phyloP scores from a whole-genome alignment of 2,329 filamentous ascomycete genomes.

The Fusarium tricinctum region DNA sequence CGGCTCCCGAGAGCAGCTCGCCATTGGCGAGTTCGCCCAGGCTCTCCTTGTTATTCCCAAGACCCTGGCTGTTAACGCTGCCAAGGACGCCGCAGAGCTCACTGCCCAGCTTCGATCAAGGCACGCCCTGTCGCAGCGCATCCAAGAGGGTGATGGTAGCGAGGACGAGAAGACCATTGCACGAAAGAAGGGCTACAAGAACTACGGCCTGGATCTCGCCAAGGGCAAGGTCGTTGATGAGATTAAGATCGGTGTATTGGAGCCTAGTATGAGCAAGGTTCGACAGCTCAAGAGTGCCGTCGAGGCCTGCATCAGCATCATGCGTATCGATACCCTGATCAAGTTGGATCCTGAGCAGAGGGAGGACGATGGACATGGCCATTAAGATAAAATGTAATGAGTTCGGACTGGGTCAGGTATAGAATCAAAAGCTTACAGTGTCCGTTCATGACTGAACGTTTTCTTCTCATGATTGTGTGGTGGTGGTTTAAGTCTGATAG shows the following conservation, averaged over 20 bases:
- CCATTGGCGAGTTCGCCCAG: conserved; percentile 97
- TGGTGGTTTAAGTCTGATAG: conserved; percentile 17
- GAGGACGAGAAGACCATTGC: conserved; percentile 91
- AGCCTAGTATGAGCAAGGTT: conserved; percentile 98
- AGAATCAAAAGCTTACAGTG: conserved; percentile 49
- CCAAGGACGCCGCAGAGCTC: conserved; percentile 95
- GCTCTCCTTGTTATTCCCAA: conserved; percentile 95
- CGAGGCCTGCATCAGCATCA: conserved; percentile 98
- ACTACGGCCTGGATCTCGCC: conserved; percentile 93
- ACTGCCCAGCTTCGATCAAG: conserved; percentile 95
- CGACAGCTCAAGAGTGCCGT: conserved; percentile 98
- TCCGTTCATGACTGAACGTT: conserved; percentile 42
- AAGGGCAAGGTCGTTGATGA: conserved; percentile 93
- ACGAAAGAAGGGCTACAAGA: conserved; percentile 97
- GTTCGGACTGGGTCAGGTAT: conserved; percentile 43
- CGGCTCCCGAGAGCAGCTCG: conserved; percentile 95
- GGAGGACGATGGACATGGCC: conserved; percentile 85
- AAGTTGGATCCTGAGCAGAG: conserved; percentile 91
- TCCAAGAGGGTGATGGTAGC: conserved; percentile 84
- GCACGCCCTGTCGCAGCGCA: conserved; percentile 93
- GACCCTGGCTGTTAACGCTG: conserved; percentile 95
- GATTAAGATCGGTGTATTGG: conserved; percentile 93
- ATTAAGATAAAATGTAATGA: conserved; percentile 63
- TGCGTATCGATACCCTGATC: conserved; percentile 99
- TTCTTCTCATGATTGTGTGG: conserved; percentile 25